These are phyloP conservation scores for Linnemannia exigua DNA, from an alignment of 192 early-diverging fungal species.

Conservation along the genomic window DNA sequence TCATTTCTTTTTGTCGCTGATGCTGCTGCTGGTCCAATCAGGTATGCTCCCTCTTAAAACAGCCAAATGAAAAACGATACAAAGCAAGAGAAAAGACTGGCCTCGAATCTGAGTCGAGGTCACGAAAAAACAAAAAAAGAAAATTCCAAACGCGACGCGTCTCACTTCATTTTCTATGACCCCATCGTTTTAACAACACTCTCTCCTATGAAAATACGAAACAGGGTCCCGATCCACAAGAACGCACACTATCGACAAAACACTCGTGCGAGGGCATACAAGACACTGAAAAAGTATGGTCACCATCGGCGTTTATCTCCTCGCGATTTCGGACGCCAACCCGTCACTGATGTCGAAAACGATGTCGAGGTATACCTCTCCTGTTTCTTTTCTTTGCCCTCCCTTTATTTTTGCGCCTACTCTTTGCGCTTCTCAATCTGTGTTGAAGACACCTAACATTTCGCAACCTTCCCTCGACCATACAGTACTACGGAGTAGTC, in stretches of 20 bases:
- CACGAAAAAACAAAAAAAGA: background rate
- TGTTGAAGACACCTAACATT: background rate
- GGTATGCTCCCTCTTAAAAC: background rate
- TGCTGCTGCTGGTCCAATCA: background rate
- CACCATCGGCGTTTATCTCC: constrained; percentile 35
- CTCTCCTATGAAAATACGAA: background rate
- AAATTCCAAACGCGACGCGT: constrained; percentile 1
- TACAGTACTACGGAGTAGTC: constrained; percentile 77
- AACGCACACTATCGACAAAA: constrained; percentile 40
- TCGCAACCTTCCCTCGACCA: background rate
- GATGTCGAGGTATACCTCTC: constrained; percentile 50
- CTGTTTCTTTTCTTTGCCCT: background rate
- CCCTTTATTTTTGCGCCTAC: background rate
- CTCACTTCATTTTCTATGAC: background rate
- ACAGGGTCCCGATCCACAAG: constrained; percentile 47
- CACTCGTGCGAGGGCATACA: constrained; percentile 29
- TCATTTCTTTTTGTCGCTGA: background rate
- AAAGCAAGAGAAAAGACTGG: too few species aligned
- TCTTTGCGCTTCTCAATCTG: background rate
- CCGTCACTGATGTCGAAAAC: constrained; percentile 58
- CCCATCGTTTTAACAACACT: background rate
- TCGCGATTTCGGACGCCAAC: constrained; percentile 34
- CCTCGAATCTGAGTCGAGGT: background rate
- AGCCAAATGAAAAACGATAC: too few species aligned
- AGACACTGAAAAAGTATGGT: constrained; percentile 49